Evolutionary conservation across 2,329 filamentous ascomycete genomes (phyloP), one percentile per base, ranked within the genome.

Genomic region (Colletotrichum sp.): DNA sequence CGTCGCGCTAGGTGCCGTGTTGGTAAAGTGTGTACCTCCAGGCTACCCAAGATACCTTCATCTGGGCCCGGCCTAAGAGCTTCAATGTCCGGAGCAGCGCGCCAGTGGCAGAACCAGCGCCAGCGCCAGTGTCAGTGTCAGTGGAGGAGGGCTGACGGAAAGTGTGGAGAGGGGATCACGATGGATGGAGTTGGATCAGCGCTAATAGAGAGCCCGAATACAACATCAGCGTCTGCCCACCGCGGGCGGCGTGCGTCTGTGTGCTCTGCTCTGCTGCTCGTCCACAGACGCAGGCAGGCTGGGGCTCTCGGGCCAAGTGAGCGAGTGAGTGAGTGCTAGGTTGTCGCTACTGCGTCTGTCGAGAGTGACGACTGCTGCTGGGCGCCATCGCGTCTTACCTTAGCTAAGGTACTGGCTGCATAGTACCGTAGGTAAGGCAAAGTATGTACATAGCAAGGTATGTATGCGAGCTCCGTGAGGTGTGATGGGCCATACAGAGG

Each of bases 171-270:
- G 62, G 36, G 60, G 62, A 68, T 75, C 63, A 75, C 63, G 69
- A 75, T 72, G 57, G 36, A 75, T 55, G 48, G 32, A n/a, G 32
- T 67, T 57, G 48, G 52, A 72, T 73, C 57, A 59, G 73, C 64
- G 36, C 73, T 48, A 65, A 44, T n/a, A 44, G 39, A 18, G 39
- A 44, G 18, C 39, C 57, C 39, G 44, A 59, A 34, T 52, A 63
- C 65, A 34, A 68, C 55, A 62, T 36, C 52, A 63, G 36, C 64
- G 26, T 62, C 36, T 36, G 64, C 26, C 64, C 68, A 75, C 68
- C 39, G 44, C 44, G n/a, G 26, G 44, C 59, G 34, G 18, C 39
- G 39, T 34, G 48, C 28, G 67, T 34, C 24, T 48, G 28, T 30
- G 44, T 62, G 55, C 16, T 44, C 68, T 57, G 26, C 22, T 24